These are phyloP conservation scores for Ciborinia camelliae DNA, from an alignment of 2,329 filamentous ascomycete species.

Conservation along the genomic window DNA sequence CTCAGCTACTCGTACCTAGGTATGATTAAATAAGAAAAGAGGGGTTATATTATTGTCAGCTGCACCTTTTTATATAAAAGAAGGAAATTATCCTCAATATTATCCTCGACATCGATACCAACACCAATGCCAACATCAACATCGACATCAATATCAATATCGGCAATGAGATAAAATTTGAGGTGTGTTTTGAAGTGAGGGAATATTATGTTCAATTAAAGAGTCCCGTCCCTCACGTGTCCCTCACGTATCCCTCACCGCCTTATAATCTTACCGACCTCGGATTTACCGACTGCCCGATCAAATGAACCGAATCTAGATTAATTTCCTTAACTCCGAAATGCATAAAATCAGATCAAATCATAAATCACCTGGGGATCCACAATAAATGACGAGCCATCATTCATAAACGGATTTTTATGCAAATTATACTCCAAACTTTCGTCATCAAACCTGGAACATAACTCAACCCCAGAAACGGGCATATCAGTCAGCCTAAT, in stretches of 20 bases:
- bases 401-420: background rate
- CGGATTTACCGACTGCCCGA: background rate
- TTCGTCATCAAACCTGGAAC: background rate
- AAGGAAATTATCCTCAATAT: no score
- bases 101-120: background rate
- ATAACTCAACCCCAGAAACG: no score
- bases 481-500: background rate
- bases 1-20: no score
- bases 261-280: background rate
- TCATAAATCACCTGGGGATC: background rate
- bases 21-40: no score
- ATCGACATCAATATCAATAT: no score
- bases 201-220: no score
- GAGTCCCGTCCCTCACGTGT: no score
- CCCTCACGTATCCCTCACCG: no score
- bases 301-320: background rate
- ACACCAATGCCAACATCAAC: no score
- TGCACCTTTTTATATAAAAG: background rate
- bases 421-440: no score
- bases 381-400: background rate
- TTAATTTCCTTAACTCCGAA: background rate
- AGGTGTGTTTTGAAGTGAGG: no score
- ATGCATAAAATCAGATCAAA: background rate
- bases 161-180: background rate
- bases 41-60: background rate